Percentiles rank a stretch among this genome's conserved stretches.
Conservation (phyloP, 176 grass and related monocot genomes). For the Carex kokanica region DNA sequence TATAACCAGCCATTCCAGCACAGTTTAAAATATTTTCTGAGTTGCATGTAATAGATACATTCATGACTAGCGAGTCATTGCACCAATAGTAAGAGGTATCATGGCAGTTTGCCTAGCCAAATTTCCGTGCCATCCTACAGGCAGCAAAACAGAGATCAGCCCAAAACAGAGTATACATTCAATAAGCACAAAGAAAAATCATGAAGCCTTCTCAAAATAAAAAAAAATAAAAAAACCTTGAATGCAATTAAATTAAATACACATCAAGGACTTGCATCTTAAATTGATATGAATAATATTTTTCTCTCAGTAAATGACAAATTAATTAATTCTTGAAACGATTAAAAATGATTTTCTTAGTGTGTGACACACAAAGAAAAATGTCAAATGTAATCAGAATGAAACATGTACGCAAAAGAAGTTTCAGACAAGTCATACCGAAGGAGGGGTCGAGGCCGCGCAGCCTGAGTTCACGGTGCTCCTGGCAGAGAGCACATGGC, state of each 20-base stretch:
- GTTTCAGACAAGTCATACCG: constrained; percentile 9
- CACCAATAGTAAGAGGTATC: constrained; percentile 17
- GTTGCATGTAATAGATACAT: neutral
- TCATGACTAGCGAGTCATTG: constrained; percentile 28
- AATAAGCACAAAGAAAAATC: neutral
- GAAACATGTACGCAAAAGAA: neutral
- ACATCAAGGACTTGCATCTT: too few relatives aligned
- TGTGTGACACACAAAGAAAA: neutral
- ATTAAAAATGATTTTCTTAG: neutral
- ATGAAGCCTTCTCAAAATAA: neutral
- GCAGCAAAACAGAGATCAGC: neutral
- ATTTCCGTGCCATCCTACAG: constrained; percentile 35
- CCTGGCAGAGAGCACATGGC: constrained; percentile 65
- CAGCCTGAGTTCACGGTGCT: constrained; percentile 56
- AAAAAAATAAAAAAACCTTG: neutral
- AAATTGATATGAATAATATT: too few relatives aligned
- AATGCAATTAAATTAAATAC: neutral
- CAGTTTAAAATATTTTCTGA: neutral
- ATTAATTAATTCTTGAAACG: neutral
- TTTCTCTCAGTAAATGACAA: neutral
- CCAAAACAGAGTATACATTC: neutral
- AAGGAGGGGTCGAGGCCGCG: constrained; percentile 17
- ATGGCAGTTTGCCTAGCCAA: constrained; percentile 8
- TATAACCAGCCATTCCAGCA: neutral
- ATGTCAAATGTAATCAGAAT: neutral